These are phyloP conservation scores for Azolla pinnata DNA, from an alignment of 75 land plant species.

Conservation along the genomic window DNA sequence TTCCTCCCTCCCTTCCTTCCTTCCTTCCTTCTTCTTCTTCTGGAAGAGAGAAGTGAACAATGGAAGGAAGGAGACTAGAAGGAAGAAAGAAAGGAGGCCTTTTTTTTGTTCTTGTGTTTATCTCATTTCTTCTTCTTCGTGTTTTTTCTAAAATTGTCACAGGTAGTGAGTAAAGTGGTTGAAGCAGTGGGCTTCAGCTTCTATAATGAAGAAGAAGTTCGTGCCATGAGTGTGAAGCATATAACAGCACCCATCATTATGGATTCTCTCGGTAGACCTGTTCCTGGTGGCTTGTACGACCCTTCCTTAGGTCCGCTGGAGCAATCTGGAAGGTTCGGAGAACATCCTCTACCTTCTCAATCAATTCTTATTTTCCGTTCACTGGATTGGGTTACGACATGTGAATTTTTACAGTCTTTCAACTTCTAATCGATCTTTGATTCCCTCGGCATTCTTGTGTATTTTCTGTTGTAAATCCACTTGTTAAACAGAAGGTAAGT, in stretches of 20 bases:
- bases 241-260: constrained; percentile 49
- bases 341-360: not conserved
- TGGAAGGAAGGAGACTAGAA: too few species aligned
- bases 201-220: constrained; percentile 58
- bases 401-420: too few species aligned
- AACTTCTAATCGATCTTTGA: too few species aligned
- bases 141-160: constrained; percentile 3
- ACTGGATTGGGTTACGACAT: too few species aligned
- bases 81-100: not conserved
- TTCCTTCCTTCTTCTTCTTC: not conserved
- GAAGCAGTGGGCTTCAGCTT: constrained; percentile 52
- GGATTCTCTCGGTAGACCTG: constrained; percentile 40
- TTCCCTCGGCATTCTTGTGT: too few species aligned
- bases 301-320: constrained; percentile 69
- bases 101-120: not conserved
- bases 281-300: constrained; percentile 75
- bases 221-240: constrained; percentile 47
- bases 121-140: not conserved
- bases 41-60: too few species aligned
- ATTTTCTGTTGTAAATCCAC: too few species aligned
- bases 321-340: constrained; percentile 15
- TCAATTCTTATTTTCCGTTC: too few species aligned
- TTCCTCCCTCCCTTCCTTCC: not conserved
- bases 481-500: too few species aligned
- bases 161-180: constrained; percentile 49